Evolutionary conservation across 345 rosid species (phyloP).

Genomic region (Boechera retrofracta): DNA sequence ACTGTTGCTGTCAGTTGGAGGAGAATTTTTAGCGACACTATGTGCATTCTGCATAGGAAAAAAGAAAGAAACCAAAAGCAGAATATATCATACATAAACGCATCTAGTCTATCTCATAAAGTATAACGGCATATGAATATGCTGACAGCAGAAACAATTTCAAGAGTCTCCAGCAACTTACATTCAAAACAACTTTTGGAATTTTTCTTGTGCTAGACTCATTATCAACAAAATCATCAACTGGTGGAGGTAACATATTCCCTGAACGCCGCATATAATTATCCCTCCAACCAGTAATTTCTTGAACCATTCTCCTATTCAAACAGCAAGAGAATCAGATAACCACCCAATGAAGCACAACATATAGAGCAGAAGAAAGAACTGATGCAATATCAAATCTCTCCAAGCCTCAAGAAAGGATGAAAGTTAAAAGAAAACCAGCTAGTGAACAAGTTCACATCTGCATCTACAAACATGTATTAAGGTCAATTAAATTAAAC

Average conservation of each 20-base stretch:
- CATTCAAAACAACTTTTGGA: conserved; percentile 59
- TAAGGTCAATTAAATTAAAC: conserved; percentile 16
- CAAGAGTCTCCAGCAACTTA: conserved; percentile 49
- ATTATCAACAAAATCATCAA: conserved; percentile 63
- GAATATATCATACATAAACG: conserved; percentile 17
- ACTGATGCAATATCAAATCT: conserved; percentile 19
- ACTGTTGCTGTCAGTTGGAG: conserved; percentile 65
- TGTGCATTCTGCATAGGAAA: conserved; percentile 51
- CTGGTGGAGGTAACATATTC: conserved; percentile 78
- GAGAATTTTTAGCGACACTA: conserved; percentile 53
- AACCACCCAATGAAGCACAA: conserved; percentile 31
- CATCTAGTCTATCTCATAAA: conserved; percentile 7
- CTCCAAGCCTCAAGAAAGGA: conserved; percentile 5
- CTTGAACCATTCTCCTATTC: conserved; percentile 75
- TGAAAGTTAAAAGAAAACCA: conserved; percentile 10
- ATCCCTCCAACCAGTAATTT: conserved; percentile 67
- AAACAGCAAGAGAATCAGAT: conserved; percentile 44
- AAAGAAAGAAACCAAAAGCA: conserved; percentile 15
- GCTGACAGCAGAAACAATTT: conserved; percentile 20
- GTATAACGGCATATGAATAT: background rate
- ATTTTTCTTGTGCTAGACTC: conserved; percentile 58
- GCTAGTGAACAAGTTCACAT: conserved; percentile 27
- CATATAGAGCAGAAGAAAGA: conserved; percentile 1
- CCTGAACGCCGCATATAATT: conserved; percentile 65
- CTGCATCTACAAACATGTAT: background rate